These are phyloP conservation scores for Stagonosporopsis vannaccii DNA, from an alignment of 2,329 filamentous ascomycete genomes.

Conservation along the genomic window DNA sequence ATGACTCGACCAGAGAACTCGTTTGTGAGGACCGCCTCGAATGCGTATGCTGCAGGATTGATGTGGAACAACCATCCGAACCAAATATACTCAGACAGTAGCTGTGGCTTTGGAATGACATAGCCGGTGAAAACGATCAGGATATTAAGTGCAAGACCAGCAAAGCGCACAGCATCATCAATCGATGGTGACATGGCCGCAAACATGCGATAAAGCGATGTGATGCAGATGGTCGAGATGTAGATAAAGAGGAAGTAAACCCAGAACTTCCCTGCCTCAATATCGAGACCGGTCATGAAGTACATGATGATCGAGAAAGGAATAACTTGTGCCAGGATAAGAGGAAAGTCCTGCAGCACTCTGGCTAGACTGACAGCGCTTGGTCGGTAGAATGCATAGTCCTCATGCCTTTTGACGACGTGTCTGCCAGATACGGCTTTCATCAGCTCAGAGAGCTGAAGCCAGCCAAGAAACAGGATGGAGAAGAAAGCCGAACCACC, in stretches of 20 bases:
- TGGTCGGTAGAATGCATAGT: slow-evolving; percentile 75
- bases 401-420: slow-evolving; percentile 72
- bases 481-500: slow-evolving; percentile 72
- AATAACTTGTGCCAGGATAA: slow-evolving; percentile 65
- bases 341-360: slow-evolving; percentile 68
- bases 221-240: slow-evolving; percentile 67
- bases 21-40: slow-evolving; percentile 72
- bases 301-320: slow-evolving; percentile 69
- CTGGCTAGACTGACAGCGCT: slow-evolving; percentile 69
- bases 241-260: slow-evolving; percentile 72
- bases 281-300: slow-evolving; percentile 68
- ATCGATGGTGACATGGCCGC: slow-evolving; percentile 69
- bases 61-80: slow-evolving; percentile 61
- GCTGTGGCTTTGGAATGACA: slow-evolving; percentile 69
- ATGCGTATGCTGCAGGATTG: slow-evolving; percentile 65
- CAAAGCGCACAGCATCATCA: slow-evolving; percentile 71
- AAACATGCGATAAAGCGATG: slow-evolving; percentile 71
- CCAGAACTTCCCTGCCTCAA: slow-evolving; percentile 69
- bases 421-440: slow-evolving; percentile 75
- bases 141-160: slow-evolving; percentile 68
- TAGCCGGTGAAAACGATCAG: slow-evolving; percentile 71
- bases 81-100: slow-evolving; percentile 68
- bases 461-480: slow-evolving; percentile 71
- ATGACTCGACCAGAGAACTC: slow-evolving; percentile 67
- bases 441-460: slow-evolving; percentile 81